Conservation (phyloP, 768 basidiomycete genomes). For the Leccinum disarticulatum region DNA sequence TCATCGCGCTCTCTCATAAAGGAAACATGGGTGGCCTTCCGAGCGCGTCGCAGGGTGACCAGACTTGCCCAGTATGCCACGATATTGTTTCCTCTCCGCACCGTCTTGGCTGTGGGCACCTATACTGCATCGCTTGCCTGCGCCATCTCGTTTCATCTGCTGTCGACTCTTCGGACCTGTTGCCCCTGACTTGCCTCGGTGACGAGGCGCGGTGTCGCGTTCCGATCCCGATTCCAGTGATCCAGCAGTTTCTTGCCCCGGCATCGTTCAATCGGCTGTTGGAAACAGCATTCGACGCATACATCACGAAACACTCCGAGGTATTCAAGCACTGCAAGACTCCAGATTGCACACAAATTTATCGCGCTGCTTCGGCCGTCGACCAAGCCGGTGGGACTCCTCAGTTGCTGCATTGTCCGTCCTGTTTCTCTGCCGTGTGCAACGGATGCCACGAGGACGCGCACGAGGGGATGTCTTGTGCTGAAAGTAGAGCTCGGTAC, state of each 20-base stretch:
- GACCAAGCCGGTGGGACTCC: slow-evolving; percentile 35
- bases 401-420: slow-evolving; percentile 55
- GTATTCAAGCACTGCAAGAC: slow-evolving; percentile 76
- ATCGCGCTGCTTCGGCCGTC: slow-evolving; percentile 44
- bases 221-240: slow-evolving; percentile 51
- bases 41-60: slow-evolving; percentile 4
- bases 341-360: slow-evolving; percentile 73
- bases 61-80: slow-evolving; percentile 55
- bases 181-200: slow-evolving; percentile 71
- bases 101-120: slow-evolving; percentile 61
- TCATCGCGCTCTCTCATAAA: slow-evolving; percentile 44
- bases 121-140: slow-evolving; percentile 64
- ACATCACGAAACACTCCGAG: slow-evolving; percentile 55
- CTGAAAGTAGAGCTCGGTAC: slow-evolving; percentile 39
- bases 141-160: slow-evolving; percentile 56
- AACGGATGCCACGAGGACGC: slow-evolving; percentile 55
- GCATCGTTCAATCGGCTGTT: slow-evolving; percentile 55
- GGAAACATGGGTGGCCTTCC: slow-evolving; percentile 7
- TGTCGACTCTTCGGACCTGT: slow-evolving; percentile 46
- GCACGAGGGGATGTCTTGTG: slow-evolving; percentile 65
- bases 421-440: slow-evolving; percentile 66
- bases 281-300: slow-evolving; percentile 53
- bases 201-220: slow-evolving; percentile 56
- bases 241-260: slow-evolving; percentile 49
- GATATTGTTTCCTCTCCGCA: slow-evolving; percentile 42